phyloP scores from a whole-genome alignment of 2,329 filamentous ascomycete genomes.

The Bisporella sp. region DNA sequence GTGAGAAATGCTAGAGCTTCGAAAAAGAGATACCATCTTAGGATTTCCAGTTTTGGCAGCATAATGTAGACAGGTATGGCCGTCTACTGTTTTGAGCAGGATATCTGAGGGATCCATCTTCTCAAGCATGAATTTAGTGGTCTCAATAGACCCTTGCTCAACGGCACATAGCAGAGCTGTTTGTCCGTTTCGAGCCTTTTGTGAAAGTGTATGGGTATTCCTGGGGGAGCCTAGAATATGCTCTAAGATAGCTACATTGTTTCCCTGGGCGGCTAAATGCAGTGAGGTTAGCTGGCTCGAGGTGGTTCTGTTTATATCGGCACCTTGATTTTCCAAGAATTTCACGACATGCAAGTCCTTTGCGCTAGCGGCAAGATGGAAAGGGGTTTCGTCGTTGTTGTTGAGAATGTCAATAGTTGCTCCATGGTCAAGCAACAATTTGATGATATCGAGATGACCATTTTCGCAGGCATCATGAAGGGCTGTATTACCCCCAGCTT shows the following conservation, averaged over 20 bases:
- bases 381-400: neutral
- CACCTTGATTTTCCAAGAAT: neutral
- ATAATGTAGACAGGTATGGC: slow-evolving; percentile 2
- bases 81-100: neutral
- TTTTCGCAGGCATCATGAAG: slow-evolving; percentile 1
- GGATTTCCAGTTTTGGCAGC: neutral
- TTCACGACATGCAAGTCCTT: neutral
- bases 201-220: neutral
- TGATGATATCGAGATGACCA: slow-evolving; percentile 1
- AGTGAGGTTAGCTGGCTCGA: neutral
- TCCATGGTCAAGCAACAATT: slow-evolving; percentile 2
- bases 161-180: neutral
- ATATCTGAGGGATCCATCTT: neutral
- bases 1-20: neutral
- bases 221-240: neutral
- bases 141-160: neutral
- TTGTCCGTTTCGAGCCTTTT: neutral
- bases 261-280: neutral
- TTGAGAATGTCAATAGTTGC: neutral
- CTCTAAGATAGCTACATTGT: neutral
- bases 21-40: neutral
- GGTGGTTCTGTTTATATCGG: neutral
- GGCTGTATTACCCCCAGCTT: neutral
- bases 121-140: slow-evolving; percentile 1
- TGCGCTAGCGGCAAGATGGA: neutral